Evolutionary conservation across 2,329 filamentous ascomycete genomes (phyloP), one percentile per base, ranked within the genome.

Genomic region (Colletotrichum tamarilloi): DNA sequence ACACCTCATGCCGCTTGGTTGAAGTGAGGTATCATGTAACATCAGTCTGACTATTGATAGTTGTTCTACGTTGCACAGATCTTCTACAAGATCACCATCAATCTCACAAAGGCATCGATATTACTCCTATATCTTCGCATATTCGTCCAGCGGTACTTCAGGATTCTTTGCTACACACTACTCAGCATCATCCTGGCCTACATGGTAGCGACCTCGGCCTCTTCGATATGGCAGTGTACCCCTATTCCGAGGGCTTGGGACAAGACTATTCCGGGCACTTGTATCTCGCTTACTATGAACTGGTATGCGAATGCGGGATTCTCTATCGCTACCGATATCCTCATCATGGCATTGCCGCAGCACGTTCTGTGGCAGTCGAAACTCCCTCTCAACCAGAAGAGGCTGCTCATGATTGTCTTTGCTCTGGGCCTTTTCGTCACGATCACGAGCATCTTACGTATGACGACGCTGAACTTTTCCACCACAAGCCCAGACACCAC

Each of bases 21-120:
- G 11, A 9, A 58, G 22, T 3, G 8, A 30, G 3, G 16, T 11
- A 1, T 4, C 14, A 7, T 22, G 8, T 5, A 24, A 5, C 7
- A 5, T 16, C 32, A 35, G 14, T n/a, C 58, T 71, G 3, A 64
- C 16, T 19, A 6, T 19, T 8, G 14, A 19, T 49, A 89, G 87
- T 77, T 85, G 24, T 89, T 88, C 77, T 89, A 85, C 73, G 77
- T 87, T 30, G 83, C 86, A 3, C 87, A 89, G 75, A 84, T 87
- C 64, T 85, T 87, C 72, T 90, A 90, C 79, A 89, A 89, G 75
- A 78, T 87, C 74, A 86, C 85, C 55, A 86, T 89, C 72, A 88
- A 87, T 76, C 79, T 88, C 38, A 88, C 86, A 2, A 90, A 90
- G 75, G 79, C 84, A 1, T 89, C 87, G 3, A 87, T 89, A 64